Conservation (phyloP, 2,329 filamentous ascomycete species). For the Penicillium palitans region DNA sequence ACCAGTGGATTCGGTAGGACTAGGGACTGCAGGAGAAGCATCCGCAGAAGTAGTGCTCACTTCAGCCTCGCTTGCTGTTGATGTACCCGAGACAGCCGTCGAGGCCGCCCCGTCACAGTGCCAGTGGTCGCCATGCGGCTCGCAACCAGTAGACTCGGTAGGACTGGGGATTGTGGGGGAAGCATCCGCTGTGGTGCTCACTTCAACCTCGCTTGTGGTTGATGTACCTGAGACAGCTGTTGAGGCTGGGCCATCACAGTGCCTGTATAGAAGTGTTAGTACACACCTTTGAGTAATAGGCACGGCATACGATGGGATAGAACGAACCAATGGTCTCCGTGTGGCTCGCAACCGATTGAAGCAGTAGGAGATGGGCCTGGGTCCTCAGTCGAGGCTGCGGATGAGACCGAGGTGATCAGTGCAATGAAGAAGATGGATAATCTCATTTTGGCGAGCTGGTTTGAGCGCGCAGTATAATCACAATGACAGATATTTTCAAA, state of each 20-base stretch:
- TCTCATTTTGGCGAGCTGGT: constrained; percentile 16
- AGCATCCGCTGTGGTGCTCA: background rate
- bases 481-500: background rate
- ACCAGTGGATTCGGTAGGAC: constrained; percentile 25
- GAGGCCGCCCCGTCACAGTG: constrained; percentile 23
- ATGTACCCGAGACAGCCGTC: background rate
- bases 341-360: constrained; percentile 28
- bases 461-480: background rate
- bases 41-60: background rate
- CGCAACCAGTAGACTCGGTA: constrained; percentile 23
- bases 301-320: background rate
- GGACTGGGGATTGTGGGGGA: constrained; percentile 21
- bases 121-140: constrained; percentile 26
- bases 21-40: constrained; percentile 16
- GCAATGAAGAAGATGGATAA: constrained; percentile 13
- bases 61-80: background rate
- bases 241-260: constrained; percentile 32
- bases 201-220: no score
- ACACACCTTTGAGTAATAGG: background rate
- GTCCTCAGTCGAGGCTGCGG: constrained; percentile 19
- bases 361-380: constrained; percentile 35
- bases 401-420: constrained; percentile 22
- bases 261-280: constrained; percentile 21
- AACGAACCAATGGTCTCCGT: constrained; percentile 32
- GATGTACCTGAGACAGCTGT: background rate